Percentiles rank a stretch among this genome's conserved stretches.
These are phyloP conservation scores for Secale cereale DNA, from an alignment of 176 grass and related monocot species.

Conservation along the genomic window DNA sequence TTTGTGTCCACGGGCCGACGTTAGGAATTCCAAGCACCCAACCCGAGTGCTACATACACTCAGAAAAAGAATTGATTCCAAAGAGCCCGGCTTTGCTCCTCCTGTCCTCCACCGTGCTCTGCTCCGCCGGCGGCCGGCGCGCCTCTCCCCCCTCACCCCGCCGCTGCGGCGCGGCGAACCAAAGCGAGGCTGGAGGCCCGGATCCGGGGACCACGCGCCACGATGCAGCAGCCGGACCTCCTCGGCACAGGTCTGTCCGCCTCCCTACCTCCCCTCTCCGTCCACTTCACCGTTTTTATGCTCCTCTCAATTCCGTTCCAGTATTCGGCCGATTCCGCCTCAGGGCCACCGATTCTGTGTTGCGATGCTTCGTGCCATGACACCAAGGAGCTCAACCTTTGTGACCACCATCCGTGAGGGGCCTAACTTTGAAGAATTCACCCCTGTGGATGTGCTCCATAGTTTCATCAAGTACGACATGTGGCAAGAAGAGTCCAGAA, in stretches of 20 bases:
- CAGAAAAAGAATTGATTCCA: neutral
- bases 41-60: too few species aligned
- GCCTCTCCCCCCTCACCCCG: neutral
- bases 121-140: neutral
- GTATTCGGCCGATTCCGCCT: neutral
- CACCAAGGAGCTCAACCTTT: neutral
- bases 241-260: conserved; percentile 29
- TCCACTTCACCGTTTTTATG: neutral
- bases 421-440: neutral
- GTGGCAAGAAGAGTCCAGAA: neutral
- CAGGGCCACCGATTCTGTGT: neutral
- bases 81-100: neutral
- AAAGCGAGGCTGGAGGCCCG: neutral
- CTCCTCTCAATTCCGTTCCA: neutral
- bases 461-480: neutral
- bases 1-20: too few species aligned
- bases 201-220: neutral
- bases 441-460: neutral
- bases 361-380: neutral
- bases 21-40: too few species aligned
- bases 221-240: conserved; percentile 14
- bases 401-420: neutral
- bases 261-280: neutral
- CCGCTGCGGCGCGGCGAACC: neutral
- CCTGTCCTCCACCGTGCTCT: neutral